A percentile compares a stretch with the other conserved stretches of the same genome.
Conservation (phyloP, 495 filamentous ascomycete genomes). For the Penicillium paxilli region DNA sequence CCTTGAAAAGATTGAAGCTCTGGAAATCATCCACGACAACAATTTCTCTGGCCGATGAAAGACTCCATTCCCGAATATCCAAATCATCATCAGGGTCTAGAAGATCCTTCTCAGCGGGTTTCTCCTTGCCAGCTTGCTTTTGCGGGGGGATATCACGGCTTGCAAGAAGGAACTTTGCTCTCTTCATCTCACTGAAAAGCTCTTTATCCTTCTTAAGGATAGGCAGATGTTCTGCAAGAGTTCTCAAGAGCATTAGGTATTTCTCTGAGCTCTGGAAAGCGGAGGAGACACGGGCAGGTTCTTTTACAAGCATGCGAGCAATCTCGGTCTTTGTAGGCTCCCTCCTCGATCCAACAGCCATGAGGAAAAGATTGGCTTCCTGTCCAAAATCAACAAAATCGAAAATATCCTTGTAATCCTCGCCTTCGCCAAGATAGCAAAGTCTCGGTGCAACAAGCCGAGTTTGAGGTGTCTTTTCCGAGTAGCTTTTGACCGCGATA, state of each 20-base stretch:
- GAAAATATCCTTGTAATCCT: constrained; percentile 83
- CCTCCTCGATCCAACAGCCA: constrained; percentile 81
- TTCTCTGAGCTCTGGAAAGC: constrained; percentile 77
- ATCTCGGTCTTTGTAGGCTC: constrained; percentile 87
- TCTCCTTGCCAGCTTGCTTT: constrained; percentile 24
- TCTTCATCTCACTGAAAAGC: constrained; percentile 72
- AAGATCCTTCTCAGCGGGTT: constrained; percentile 34
- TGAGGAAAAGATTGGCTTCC: constrained; percentile 84
- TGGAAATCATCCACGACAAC: constrained; percentile 86
- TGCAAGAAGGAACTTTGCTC: constrained; percentile 75
- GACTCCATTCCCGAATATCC: constrained; percentile 72
- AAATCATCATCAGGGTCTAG: constrained; percentile 67
- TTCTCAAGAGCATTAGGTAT: constrained; percentile 78
- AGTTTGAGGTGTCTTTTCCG: constrained; percentile 31
- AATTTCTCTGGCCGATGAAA: constrained; percentile 67
- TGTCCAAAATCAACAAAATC: constrained; percentile 93
- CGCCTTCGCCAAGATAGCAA: constrained; percentile 76
- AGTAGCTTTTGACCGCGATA: constrained; percentile 44
- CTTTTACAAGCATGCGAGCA: constrained; percentile 70
- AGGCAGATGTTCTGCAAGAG: constrained; percentile 67
- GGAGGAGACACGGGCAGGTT: constrained; percentile 77
- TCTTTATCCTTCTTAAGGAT: constrained; percentile 74
- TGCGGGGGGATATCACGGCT: constrained; percentile 66
- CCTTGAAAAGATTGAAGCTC: constrained; percentile 80
- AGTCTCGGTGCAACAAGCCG: constrained; percentile 60